These are phyloP conservation scores for Scheffersomyces insectosa DNA, from an alignment of 1,139 yeast genomes.

Conservation along the genomic window DNA sequence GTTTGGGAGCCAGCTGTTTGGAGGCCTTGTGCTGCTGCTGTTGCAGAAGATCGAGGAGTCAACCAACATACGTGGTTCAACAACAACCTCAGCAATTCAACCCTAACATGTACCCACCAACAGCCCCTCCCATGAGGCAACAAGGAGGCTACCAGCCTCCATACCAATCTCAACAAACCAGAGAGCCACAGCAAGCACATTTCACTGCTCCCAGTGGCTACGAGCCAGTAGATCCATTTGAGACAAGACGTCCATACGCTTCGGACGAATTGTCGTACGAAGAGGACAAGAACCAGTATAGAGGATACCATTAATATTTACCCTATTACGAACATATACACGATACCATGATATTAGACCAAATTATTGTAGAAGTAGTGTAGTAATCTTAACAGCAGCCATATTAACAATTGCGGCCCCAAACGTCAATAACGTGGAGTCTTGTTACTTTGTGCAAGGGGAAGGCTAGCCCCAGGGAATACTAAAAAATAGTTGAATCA, in stretches of 20 bases:
- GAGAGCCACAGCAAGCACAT: slow-evolving; percentile 16
- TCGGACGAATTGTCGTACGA: not conserved
- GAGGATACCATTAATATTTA: slow-evolving; percentile 1
- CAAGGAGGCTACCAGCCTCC: slow-evolving; percentile 21
- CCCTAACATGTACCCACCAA: slow-evolving; percentile 36
- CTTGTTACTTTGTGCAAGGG: too few relatives aligned
- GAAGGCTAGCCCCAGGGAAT: too few relatives aligned
- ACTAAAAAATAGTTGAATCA: too few relatives aligned
- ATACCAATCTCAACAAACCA: slow-evolving; percentile 15
- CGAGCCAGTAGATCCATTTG: slow-evolving; percentile 12
- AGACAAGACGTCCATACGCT: not conserved
- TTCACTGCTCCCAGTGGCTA: slow-evolving; percentile 15
- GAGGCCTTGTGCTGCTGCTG: slow-evolving; percentile 52
- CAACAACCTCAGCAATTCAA: slow-evolving; percentile 22
- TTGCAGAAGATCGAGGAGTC: slow-evolving; percentile 29
- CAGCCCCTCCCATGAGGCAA: slow-evolving; percentile 8
- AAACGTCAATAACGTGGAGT: too few relatives aligned
- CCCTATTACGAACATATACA: not conserved
- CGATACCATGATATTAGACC: too few relatives aligned
- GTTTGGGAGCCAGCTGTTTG: slow-evolving; percentile 45
- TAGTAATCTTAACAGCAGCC: too few relatives aligned
- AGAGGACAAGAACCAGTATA: not conserved
- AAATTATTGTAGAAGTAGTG: too few relatives aligned
- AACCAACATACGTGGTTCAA: slow-evolving; percentile 15
- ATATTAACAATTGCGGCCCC: too few relatives aligned